Evolutionary conservation across 2,329 filamentous ascomycete species (phyloP), one percentile per base, ranked within the genome.

Genomic region (Alternaria conjuncta): DNA sequence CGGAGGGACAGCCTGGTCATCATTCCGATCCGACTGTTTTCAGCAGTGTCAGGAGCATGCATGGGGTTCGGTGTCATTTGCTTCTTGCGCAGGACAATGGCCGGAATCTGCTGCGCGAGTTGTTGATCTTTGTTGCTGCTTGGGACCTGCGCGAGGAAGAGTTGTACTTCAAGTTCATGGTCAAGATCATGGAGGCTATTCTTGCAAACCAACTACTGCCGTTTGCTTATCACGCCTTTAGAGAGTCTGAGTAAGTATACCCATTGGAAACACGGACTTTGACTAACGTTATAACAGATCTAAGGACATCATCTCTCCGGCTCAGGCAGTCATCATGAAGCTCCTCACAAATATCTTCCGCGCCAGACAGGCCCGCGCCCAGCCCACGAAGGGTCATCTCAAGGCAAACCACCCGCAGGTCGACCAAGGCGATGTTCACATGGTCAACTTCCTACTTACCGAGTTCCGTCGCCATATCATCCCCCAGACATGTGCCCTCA

Each of bases 61-160:
- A 97, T 79, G 93, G 94, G 65, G 93, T 95, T 2, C 86, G 95
- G 21, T 97, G 94, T 74, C 92, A 96, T 75, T 92, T 97, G 75
- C 88, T 98, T 54, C 84, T 98, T 45, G 94, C 94, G 0, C 88
- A 97, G 64, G 94, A 97, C 75, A 96, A 93, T 66, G 95, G 95
- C 4, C 90, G 94, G 70, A 97, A 96, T 75, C 84, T 98, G 5
- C 84, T 98, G 2, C 87, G 95, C 60, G 95, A 98, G 79, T 88
- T 98, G 74, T 85, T 98, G 46, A 96, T 98, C 62, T 97, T 97
- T 78, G 97, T 97, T 66, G 95, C 95, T 6, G 94, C 97, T 9
- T 98, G 95, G 95, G 95, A 97, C 76, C 90, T 97, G 73, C 91
- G 93, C 44, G 94, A 98, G 78, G 91, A 95, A 64, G 94, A 96